phyloP scores from a whole-genome alignment of 1,284 basidiomycete genomes.

The Austroboletus niveus region DNA sequence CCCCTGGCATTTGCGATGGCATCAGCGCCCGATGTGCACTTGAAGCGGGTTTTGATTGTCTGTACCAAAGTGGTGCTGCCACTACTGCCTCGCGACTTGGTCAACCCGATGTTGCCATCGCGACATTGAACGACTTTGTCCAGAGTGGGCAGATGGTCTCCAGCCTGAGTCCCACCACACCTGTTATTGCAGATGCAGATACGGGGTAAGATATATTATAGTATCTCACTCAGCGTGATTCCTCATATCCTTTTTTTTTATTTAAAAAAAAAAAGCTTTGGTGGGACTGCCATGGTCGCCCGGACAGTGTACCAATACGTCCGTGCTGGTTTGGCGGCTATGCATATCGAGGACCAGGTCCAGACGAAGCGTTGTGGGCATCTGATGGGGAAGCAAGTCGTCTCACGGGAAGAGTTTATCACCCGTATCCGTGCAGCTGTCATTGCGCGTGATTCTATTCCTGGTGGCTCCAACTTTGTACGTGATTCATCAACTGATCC shows the following conservation, averaged over 20 bases:
- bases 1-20: conserved; percentile 79
- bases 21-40: conserved; percentile 77
- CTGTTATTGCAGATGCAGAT: conserved; percentile 81
- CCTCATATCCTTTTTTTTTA: neutral
- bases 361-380: conserved; percentile 84
- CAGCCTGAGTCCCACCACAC: conserved; percentile 57
- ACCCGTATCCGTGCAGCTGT: conserved; percentile 77
- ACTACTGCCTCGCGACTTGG: conserved; percentile 77
- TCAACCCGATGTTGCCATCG: conserved; percentile 78
- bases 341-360: conserved; percentile 84
- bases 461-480: conserved; percentile 69
- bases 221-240: neutral
- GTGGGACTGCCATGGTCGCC: conserved; percentile 74
- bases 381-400: conserved; percentile 75
- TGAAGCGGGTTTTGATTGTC: conserved; percentile 71
- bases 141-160: conserved; percentile 65
- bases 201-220: conserved; percentile 49
- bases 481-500: conserved; percentile 4
- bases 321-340: conserved; percentile 68
- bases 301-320: conserved; percentile 74
- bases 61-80: conserved; percentile 79
- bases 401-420: conserved; percentile 71
- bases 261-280: conserved; percentile 47
- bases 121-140: conserved; percentile 76
- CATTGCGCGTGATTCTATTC: conserved; percentile 66